A percentile compares a stretch with the other conserved stretches of the same genome.
phyloP scores from a whole-genome alignment of 2,329 filamentous ascomycete species.

The Pseudogymnoascus sp. region DNA sequence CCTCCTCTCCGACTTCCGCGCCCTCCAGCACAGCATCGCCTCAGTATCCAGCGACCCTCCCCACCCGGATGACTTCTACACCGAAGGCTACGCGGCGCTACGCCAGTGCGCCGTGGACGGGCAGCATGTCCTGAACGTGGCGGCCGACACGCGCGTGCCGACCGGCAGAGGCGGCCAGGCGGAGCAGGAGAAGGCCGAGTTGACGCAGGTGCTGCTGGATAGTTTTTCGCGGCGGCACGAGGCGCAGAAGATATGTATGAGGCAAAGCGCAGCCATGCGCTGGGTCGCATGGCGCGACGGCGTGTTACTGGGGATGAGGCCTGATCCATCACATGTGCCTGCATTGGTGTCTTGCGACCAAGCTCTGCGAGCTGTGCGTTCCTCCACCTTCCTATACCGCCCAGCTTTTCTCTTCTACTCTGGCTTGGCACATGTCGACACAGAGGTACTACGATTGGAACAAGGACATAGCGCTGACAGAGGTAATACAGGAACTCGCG shows the following conservation, averaged over 20 bases:
- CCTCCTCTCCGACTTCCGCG: conserved; percentile 55
- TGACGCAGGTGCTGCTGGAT: conserved; percentile 58
- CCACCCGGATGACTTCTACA: conserved; percentile 54
- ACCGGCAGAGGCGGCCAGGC: conserved; percentile 46
- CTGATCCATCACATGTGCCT: conserved; percentile 41
- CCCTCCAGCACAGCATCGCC: conserved; percentile 57
- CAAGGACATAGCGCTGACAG: background rate
- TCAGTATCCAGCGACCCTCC: conserved; percentile 49
- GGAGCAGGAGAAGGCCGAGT: conserved; percentile 56
- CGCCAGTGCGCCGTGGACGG: conserved; percentile 58
- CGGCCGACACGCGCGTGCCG: conserved; percentile 55
- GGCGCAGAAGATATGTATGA: conserved; percentile 57
- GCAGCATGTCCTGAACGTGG: conserved; percentile 59
- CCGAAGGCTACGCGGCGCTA: conserved; percentile 56
- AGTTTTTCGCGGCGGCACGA: conserved; percentile 57
- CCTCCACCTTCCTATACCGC: background rate
- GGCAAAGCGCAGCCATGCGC: conserved; percentile 53
- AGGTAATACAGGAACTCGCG: conserved; percentile 45
- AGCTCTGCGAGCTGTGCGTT: conserved; percentile 51
- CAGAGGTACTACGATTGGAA: background rate
- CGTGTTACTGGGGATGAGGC: conserved; percentile 47
- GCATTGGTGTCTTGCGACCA: conserved; percentile 50
- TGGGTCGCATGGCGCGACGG: conserved; percentile 52
- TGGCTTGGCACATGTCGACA: background rate
- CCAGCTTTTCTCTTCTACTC: background rate